Percentiles rank a stretch among this genome's conserved stretches.
Evolutionary conservation across 257 asterid genomes (phyloP).

Genomic region (Gentiana macrophylla): DNA sequence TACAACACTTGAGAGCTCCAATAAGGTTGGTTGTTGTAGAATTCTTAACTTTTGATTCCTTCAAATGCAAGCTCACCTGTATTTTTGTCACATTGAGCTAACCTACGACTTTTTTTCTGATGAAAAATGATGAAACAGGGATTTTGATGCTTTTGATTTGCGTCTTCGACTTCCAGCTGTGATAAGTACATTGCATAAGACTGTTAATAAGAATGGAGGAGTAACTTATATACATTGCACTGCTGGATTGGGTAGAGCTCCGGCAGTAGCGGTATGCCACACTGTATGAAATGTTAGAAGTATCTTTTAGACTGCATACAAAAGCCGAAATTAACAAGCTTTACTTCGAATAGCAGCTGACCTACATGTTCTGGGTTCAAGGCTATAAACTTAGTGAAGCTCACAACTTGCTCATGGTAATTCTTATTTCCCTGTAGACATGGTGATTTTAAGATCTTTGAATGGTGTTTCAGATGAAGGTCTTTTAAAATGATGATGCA

Average conservation of each 20-base stretch:
- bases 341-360: slow-evolving; percentile 44
- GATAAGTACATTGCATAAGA: slow-evolving; percentile 65
- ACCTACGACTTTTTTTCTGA: neutral
- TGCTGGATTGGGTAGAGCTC: slow-evolving; percentile 99
- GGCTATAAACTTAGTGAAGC: slow-evolving; percentile 73
- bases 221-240: slow-evolving; percentile 92
- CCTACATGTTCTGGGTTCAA: slow-evolving; percentile 94
- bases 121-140: slow-evolving; percentile 48
- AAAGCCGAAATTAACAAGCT: neutral
- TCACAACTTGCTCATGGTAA: slow-evolving; percentile 57
- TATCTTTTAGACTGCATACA: slow-evolving; percentile 1
- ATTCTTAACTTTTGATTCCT: no score
- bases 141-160: slow-evolving; percentile 87
- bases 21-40: slow-evolving; percentile 49
- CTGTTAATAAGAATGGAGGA: slow-evolving; percentile 64
- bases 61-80: no score
- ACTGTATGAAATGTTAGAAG: no score
- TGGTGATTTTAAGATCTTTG: neutral
- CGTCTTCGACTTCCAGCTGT: slow-evolving; percentile 85
- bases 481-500: neutral
- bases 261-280: slow-evolving; percentile 67
- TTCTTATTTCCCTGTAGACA: neutral
- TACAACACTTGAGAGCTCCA: slow-evolving; percentile 82
- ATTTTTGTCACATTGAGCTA: neutral
- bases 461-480: neutral